Percentiles rank a stretch among this genome's conserved stretches.
Conservation (phyloP, 2,329 filamentous ascomycete species). For the Aureobasidium vineae region DNA sequence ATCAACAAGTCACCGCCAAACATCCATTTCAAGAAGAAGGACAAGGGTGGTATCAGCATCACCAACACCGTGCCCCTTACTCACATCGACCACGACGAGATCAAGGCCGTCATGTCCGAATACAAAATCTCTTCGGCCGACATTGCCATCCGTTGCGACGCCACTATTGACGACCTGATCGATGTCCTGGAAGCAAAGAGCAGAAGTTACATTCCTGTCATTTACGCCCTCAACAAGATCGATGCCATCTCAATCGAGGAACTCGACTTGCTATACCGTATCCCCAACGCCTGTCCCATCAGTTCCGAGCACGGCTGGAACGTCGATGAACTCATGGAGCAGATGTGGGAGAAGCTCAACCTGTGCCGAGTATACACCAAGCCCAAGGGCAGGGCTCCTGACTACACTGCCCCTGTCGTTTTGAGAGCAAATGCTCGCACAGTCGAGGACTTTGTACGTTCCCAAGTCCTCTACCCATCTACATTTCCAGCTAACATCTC, state of each 20-base stretch:
- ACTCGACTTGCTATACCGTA: slow-evolving; percentile 90
- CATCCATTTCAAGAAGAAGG: slow-evolving; percentile 99
- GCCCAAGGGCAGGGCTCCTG: slow-evolving; percentile 90
- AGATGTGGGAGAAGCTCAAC: slow-evolving; percentile 97
- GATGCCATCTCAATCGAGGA: slow-evolving; percentile 98
- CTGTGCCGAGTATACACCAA: slow-evolving; percentile 95
- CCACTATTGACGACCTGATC: slow-evolving; percentile 95
- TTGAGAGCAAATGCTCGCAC: slow-evolving; percentile 78
- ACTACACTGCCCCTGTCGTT: slow-evolving; percentile 90
- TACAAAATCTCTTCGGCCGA: slow-evolving; percentile 96
- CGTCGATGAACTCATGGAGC: slow-evolving; percentile 91
- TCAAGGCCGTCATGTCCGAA: slow-evolving; percentile 96
- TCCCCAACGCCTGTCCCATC: slow-evolving; percentile 95
- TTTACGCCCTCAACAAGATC: slow-evolving; percentile 99
- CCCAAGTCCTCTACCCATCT: slow-evolving; percentile 12
- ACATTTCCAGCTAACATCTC: slow-evolving; percentile 39
- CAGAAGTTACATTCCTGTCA: slow-evolving; percentile 95
- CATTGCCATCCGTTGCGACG: slow-evolving; percentile 96
- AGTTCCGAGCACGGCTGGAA: slow-evolving; percentile 97
- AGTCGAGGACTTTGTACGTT: slow-evolving; percentile 92
- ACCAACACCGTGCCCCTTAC: slow-evolving; percentile 90
- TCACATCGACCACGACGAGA: slow-evolving; percentile 93
- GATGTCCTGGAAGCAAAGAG: slow-evolving; percentile 93
- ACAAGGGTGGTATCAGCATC: slow-evolving; percentile 95
- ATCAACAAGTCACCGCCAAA: slow-evolving; percentile 98